Base-by-base conservation (phyloP, 371 early-diverging fungal genomes). In the Mortierella sp. region DNA sequence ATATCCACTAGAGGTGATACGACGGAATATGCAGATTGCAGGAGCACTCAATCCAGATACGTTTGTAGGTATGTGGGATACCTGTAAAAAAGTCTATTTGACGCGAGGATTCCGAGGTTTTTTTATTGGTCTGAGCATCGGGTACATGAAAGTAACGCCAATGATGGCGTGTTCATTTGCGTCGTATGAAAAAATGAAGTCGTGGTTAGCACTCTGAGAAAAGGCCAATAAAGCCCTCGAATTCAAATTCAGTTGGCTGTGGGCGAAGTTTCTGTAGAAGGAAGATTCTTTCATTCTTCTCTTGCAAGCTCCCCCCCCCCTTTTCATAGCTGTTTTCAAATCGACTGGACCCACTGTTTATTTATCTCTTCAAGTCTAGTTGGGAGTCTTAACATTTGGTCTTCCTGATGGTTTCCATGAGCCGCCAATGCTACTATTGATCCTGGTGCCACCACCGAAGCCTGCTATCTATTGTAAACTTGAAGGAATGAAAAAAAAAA, bases 101-200 rank as follows among this genome's bases (percentile, higher is more conserved):
- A 68, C 81, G 26, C 83, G 84, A 23, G 96, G 96, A 23, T 66
- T 86, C 29, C 83, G 87, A n/a, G 97, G 97, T 7, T 95, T 94
- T 72, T 97, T 91, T 85, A 93, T 96, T 15, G 96, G 96, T 1
- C 80, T 97, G 30, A 91, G 89, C 45, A 96, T 97, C 64, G 95
- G 95, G 9, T 97, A 93, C 73, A 70, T 96, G 61, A 97, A 97
- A 75, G 94, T 96, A 0, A 86, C 88, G 26, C 97, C 97, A 2
- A 94, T 95, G 95, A 88, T 88, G 56, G 95, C 95, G 1, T 91
- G 94, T 37, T 88, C 90, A 23, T 95, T 95, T 83, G 90, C 85
- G 64, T 89, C 89, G 0, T 96, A 96, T 77, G 92, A 93, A 60
- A 75, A 83, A 53, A 88, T 89, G 90, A 91, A 91, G 75, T 68